phyloP scores from a whole-genome alignment of 306 rosid species.

The Fragaria iinumae region DNA sequence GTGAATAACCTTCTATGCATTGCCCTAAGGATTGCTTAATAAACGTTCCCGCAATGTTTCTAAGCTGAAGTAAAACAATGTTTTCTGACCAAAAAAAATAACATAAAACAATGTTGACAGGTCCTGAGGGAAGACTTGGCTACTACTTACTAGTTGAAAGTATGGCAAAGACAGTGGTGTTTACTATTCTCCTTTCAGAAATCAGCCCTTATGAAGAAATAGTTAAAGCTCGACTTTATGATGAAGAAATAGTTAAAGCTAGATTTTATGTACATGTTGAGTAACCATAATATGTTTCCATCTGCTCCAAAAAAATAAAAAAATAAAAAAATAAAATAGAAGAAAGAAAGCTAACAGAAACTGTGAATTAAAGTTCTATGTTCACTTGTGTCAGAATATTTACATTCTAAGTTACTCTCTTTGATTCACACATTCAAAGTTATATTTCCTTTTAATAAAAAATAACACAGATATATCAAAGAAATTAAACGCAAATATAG shows the following conservation, averaged over 20 bases:
- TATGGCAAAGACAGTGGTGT: background rate
- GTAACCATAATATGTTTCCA: background rate
- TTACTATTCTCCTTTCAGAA: background rate
- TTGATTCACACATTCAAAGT: background rate
- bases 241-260: background rate
- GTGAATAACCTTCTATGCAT: no score
- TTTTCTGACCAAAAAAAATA: no score
- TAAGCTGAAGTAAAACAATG: no score
- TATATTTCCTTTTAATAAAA: background rate
- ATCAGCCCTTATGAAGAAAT: background rate
- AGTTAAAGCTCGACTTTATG: background rate
- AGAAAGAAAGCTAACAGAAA: background rate
- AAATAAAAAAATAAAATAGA: background rate
- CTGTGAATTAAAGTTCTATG: background rate
- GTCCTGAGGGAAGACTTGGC: no score
- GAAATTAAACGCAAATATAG: background rate
- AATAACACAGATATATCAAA: background rate
- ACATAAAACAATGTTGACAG: background rate
- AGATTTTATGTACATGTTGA: background rate
- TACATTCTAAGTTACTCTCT: background rate
- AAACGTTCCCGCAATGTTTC: no score
- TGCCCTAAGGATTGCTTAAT: no score
- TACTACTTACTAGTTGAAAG: background rate
- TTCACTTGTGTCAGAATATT: background rate
- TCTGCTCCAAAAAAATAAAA: background rate